These are phyloP conservation scores for Cercospora sp. DNA, from an alignment of 2,329 filamentous ascomycete genomes.

Conservation along the genomic window DNA sequence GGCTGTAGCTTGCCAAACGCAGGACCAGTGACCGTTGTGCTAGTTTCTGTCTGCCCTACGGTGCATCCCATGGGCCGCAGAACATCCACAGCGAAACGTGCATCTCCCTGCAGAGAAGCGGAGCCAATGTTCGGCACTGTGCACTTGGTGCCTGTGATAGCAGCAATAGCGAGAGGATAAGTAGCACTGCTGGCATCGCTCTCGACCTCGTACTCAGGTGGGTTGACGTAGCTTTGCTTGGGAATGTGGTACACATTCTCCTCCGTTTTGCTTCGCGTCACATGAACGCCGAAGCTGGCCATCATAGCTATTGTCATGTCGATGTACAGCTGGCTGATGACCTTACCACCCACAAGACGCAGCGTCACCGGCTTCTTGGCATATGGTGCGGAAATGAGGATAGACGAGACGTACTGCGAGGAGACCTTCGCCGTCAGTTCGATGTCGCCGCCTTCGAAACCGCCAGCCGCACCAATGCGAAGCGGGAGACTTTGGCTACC, in stretches of 20 bases:
- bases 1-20: slow-evolving; percentile 69
- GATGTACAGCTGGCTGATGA: slow-evolving; percentile 95
- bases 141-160: slow-evolving; percentile 92
- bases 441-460: slow-evolving; percentile 82
- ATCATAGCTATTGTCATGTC: slow-evolving; percentile 99
- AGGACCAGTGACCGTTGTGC: slow-evolving; percentile 94
- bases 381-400: slow-evolving; percentile 95
- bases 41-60: slow-evolving; percentile 79
- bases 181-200: slow-evolving; percentile 98
- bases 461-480: slow-evolving; percentile 76
- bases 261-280: slow-evolving; percentile 73
- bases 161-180: slow-evolving; percentile 89
- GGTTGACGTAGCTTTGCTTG: slow-evolving; percentile 78
- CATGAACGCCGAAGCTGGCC: slow-evolving; percentile 82
- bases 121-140: slow-evolving; percentile 96
- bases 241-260: slow-evolving; percentile 93
- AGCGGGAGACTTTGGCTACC: slow-evolving; percentile 83
- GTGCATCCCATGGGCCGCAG: slow-evolving; percentile 89
- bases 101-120: slow-evolving; percentile 88
- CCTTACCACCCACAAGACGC: slow-evolving; percentile 89
- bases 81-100: slow-evolving; percentile 88
- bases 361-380: slow-evolving; percentile 91
- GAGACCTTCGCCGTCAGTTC: slow-evolving; percentile 93
- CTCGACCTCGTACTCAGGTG: slow-evolving; percentile 83
- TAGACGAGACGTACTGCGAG: slow-evolving; percentile 97